Base-by-base conservation (phyloP, 345 rosid species). In the Microcos paniculata region DNA sequence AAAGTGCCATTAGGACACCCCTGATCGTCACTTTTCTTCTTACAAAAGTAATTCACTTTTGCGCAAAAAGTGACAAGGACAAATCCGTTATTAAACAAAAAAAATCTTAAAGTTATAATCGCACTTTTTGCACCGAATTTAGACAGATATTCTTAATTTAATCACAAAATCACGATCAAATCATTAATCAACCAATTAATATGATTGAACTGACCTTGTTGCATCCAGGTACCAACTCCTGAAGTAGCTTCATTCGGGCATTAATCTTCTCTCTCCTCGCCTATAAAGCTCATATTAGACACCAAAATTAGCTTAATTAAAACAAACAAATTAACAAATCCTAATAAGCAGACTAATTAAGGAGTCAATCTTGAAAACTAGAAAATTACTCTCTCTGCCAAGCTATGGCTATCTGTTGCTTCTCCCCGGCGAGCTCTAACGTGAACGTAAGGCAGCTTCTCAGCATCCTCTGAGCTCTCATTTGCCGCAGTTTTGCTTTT, bases 201-300 rank as follows among this genome's bases (percentile, higher is more conserved):
- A 61, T 33, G 72, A 76, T 21, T 23, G 45, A 76, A 79, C 85
- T 55, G 71, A 92, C 99, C 99, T 96, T 88, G 78, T 82, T 88
- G 85, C 94, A 90, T 35, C 94, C 94, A 57, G 94, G 94, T 86
- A 90, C 94, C 92, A 90, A 89, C 72, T 90, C 94, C 18, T 90
- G 94, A 62, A 90, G 84, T 13, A 90, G 80, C 90, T 90, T 90
- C 94, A 90, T 90, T 78, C 92, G 82, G 66, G 88, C 88, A 69
- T 90, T 90, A 48, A 90, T 90, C 82, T 90, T 90, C 90, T 90
- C 94, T 48, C 92, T 88, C 80, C 94, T 90, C 26, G 94, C 94
- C 94, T 90, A 43, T 62, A 77, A 71, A 57, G 40, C 61, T 15
- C 48, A 16, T 61, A 73, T 73, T 52, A 52, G 11, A 18, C 59